Evolutionary conservation across 768 basidiomycete species (phyloP).

Genomic region (Lepiota subincarnata): DNA sequence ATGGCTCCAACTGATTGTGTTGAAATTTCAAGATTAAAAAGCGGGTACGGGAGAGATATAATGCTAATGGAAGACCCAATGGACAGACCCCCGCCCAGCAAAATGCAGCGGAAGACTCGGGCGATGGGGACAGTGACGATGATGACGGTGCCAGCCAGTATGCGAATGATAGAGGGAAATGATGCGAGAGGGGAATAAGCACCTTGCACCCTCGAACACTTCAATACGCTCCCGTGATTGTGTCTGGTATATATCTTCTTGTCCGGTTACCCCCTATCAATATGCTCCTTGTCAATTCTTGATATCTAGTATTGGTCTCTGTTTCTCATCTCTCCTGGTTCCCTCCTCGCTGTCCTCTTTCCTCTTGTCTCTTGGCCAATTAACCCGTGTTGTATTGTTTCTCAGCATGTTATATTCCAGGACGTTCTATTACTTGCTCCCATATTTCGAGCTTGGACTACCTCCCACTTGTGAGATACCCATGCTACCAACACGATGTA

Average conservation of each 20-base stretch:
- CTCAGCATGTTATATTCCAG: too few species aligned
- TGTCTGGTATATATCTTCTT: neutral
- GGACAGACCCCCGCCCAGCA: slow-evolving; percentile 9
- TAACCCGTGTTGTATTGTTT: too few species aligned
- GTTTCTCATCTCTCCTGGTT: neutral
- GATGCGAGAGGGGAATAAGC: neutral
- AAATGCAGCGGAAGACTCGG: slow-evolving; percentile 9
- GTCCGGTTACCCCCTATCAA: neutral
- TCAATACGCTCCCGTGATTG: neutral
- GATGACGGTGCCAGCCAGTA: slow-evolving; percentile 5
- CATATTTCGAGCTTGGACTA: too few species aligned
- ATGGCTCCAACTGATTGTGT: slow-evolving; percentile 7
- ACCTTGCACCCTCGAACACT: neutral
- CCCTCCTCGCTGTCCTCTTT: neutral
- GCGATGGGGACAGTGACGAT: slow-evolving; percentile 12
- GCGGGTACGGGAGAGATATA: slow-evolving; percentile 25
- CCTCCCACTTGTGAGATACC: too few species aligned
- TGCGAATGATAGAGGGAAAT: slow-evolving; percentile 9
- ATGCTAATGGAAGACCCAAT: slow-evolving; percentile 11
- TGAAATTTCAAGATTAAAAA: slow-evolving; percentile 27
- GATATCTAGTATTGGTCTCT: neutral
- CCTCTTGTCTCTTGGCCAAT: neutral
- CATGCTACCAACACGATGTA: too few species aligned
- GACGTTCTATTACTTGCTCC: too few species aligned
- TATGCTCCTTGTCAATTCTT: slow-evolving; percentile 1